Base-by-base conservation (phyloP, 2,329 filamentous ascomycete genomes). In the Calonectria ilicicola region DNA sequence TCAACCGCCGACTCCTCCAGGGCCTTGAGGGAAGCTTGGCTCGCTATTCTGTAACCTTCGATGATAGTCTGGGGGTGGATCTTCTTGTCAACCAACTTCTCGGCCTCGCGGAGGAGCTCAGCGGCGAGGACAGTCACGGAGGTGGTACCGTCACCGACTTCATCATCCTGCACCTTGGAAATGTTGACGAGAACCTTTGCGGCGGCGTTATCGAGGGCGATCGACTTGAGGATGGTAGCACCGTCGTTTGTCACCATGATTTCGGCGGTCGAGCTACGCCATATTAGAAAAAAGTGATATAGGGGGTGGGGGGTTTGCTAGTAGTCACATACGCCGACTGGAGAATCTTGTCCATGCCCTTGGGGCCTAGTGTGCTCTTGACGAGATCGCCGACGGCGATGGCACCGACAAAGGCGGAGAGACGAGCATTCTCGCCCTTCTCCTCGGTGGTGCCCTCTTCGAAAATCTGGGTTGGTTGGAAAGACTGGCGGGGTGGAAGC, bases 61-160 rank as follows among this genome's bases (percentile, higher is more conserved):
- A 99, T 99, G 85, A 99, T 99, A 65, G 97, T 98, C 89, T 99
- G 97, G 65, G 97, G 97, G 85, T 99, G 97, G 80, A 99, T 98
- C 88, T 98, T 98, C 89, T 96, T 95, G 87, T 97, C 94, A 78
- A 99, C 95, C 63, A 99, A 91, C 88, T 98, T 96, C 88, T 99
- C 97, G 60, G 97, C 97, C 86, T 99, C 97, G 76, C 97, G 93
- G 76, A 99, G 90, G 72, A 99, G 91, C 88, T 99, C 97, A 72
- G 97, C 97, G 46, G 97, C 96, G 75, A 99, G 89, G 19, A 99
- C 97, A 51, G 97, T 93, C 69, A 99, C 97, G n/a, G 96, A 98
- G 26, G 97, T 99, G 56, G 97, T 99, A 72, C 97, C 97, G 83
- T 99, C 97, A 82, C 97, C 97, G 27, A 99, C 96, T 85, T 99